Evolutionary conservation across 2,329 filamentous ascomycete species (phyloP), one percentile per base, ranked within the genome.

Genomic region (Acephala macrosclerotiorum): DNA sequence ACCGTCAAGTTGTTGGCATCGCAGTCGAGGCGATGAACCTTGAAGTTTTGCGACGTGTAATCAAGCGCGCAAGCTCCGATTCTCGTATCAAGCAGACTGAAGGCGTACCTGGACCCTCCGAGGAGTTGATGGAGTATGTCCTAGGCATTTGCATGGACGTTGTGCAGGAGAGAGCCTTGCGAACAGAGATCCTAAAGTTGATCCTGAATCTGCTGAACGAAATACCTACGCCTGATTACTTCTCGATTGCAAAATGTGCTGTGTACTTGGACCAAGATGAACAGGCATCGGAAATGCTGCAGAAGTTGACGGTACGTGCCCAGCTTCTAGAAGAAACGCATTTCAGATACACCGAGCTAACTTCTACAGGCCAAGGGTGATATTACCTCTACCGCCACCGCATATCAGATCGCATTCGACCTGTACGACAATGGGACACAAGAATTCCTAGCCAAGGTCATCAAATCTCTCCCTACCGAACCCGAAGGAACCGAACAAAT

Each of bases 401-500:
- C 96, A 20, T 99, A 98, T 78, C 96, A 99, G 78, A 97, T 99
- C 64, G 96, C 95, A 1, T 99, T 99, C 75, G 96, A 99, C 75
- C 85, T 99, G 6, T 98, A 97, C 79, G 96, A 99, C 80, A 99
- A 99, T 76, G 96, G 96, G 72, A 98, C 96, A 0, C 96, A 99
- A 75, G 96, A 98, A 77, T 99, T 99, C 74, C 80, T 99, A 26
- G 89, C 90, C 71, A 97, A 96, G 80, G 92, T 99, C 53, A 90
- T 95, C 75, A 88, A 92, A 65, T 89, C 92, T 55, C 83, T 98
- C 36, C 92, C 94, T 0, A 83, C 85, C 14, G 78, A 81, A 20
- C 79, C 80, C 57, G 66, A 71, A 67, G 74, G 79, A 14, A 78
- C 85, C 0, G 84, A 87, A 49, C 81, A 82, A 75, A 22, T 11